phyloP scores from a whole-genome alignment of 441 rosid genomes.

The Kokia cookei region DNA sequence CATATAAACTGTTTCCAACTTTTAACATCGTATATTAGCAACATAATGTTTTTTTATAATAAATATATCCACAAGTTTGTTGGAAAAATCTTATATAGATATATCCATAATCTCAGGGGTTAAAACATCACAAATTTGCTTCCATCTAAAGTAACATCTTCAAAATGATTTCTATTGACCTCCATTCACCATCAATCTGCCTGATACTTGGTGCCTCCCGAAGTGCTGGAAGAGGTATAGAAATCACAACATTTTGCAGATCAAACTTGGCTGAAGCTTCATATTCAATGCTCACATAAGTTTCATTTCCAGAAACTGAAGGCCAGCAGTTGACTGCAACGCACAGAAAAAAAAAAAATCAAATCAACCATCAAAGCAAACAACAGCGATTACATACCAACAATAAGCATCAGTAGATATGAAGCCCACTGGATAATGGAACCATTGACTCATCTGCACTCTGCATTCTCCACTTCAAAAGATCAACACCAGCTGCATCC shows the following conservation, averaged over 20 bases:
- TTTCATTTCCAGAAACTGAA: conserved; percentile 90
- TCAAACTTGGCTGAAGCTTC: conserved; percentile 90
- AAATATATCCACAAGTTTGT: neutral
- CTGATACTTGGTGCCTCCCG: conserved; percentile 79
- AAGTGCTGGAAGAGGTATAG: conserved; percentile 90
- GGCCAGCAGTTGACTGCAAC: conserved; percentile 97
- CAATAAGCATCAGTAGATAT: neutral
- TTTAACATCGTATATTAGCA: neutral
- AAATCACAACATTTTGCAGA: conserved; percentile 72
- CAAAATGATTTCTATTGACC: conserved; percentile 28
- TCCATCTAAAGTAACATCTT: neutral
- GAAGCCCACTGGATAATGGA: conserved; percentile 74
- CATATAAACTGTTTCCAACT: neutral
- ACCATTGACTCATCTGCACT: conserved; percentile 89
- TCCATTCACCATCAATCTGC: conserved; percentile 94
- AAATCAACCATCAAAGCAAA: conserved; percentile 10
- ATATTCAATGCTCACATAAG: conserved; percentile 88
- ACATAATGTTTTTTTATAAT: neutral
- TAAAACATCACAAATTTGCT: neutral
- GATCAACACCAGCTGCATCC: conserved; percentile 82
- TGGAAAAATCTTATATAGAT: neutral
- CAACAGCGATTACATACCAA: neutral
- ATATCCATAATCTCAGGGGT: neutral
- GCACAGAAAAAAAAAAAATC: conserved; percentile 8
- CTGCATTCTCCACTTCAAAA: conserved; percentile 97